Evolutionary conservation across 2,329 filamentous ascomycete species (phyloP), one percentile per base, ranked within the genome.

Genomic region (Hypocrella siamensis): DNA sequence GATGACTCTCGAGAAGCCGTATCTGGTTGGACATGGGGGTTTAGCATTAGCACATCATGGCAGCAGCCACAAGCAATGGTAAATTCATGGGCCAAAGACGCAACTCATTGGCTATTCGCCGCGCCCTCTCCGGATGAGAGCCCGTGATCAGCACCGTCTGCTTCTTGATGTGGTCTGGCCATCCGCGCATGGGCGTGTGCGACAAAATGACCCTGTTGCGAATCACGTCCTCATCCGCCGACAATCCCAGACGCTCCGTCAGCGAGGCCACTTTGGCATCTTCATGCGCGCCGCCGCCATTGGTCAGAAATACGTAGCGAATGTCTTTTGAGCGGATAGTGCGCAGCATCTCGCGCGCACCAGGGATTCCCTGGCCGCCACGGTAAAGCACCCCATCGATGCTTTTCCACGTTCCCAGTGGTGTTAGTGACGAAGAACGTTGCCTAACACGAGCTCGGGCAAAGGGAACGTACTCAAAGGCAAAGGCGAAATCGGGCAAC

Each of bases 331-430:
- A 57, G 43, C 85, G 74, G 15, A 96, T 74, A 46, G 75, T 78
- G 19, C 63, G 60, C 15, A 98, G 67, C 11, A 85, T 70, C 46
- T 81, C 67, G 2, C 72, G 63, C 2, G 90, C 88, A 19, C 81
- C 79, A 2, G 83, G 79, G 29, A 96, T 75, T 3, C 82, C 75
- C 39, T 76, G 71, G 4, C 79, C 73, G 37, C 80, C 79, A 47
- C 86, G 83, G 19, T 96, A 67, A 15, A 98, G 71, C n/a, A 98
- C 90, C 34, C 90, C 90, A 53, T 98, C 90, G 49, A 98, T 93
- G 43, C 65, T 68, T 31, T 6, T n/a, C 2, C 16, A 2, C 9
- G 17, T 35, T 26, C 8, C 18, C 27, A 17, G 15, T n/a, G 25
- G 10, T 32, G 26, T 31, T 19, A 15, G 18, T 19, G n/a, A 5